These are phyloP conservation scores for Leersia perrieri DNA, from an alignment of 176 grass and related monocot species.

Conservation along the genomic window DNA sequence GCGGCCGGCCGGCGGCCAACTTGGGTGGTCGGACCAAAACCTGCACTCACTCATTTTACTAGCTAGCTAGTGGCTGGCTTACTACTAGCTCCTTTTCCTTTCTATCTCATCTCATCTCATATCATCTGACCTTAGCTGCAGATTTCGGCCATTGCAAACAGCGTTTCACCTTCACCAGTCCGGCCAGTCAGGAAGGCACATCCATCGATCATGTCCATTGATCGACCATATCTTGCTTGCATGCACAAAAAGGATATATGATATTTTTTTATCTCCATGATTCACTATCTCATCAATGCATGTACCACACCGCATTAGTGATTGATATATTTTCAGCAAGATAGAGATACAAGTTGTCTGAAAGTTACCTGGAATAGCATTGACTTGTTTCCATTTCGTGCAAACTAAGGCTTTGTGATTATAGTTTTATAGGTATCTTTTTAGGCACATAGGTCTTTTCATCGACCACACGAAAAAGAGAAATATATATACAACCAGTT, in stretches of 20 bases:
- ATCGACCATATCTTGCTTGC: neutral
- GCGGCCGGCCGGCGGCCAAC: slow-evolving; percentile 23
- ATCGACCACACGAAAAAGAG: neutral
- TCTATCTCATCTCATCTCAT: slow-evolving; percentile 37
- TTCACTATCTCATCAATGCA: neutral
- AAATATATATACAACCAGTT: neutral
- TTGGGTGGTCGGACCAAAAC: slow-evolving; percentile 39
- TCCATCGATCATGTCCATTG: neutral
- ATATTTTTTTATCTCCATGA: neutral
- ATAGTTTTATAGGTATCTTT: neutral
- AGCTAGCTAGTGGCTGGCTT: no score
- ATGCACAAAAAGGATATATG: neutral
- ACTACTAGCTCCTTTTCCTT: slow-evolving; percentile 7
- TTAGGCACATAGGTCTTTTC: neutral
- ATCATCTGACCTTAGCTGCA: neutral
- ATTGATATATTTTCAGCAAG: neutral
- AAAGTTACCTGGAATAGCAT: neutral
- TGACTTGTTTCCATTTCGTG: neutral
- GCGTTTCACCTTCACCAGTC: neutral
- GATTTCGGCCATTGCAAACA: neutral
- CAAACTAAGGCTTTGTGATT: neutral
- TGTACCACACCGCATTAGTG: neutral
- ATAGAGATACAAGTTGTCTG: neutral
- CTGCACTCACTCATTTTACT: slow-evolving; percentile 5
- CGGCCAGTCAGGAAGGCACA: neutral